Evolutionary conservation across 1,284 basidiomycete genomes (phyloP), one percentile per base, ranked within the genome.

Genomic region (Cutaneotrichosporon dermatis): DNA sequence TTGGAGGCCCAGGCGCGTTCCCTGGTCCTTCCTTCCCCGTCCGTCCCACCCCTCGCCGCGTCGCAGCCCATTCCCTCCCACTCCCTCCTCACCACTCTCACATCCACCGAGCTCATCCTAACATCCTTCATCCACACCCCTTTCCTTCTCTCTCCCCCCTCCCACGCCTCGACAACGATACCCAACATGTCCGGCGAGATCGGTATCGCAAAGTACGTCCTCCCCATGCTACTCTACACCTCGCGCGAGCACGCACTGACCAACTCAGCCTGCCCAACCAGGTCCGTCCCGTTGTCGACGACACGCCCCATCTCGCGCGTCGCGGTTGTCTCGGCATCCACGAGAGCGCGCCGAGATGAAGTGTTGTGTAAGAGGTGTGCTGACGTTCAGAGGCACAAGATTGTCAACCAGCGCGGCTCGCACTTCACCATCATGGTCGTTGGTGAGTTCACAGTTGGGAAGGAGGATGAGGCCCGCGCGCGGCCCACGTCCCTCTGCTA

Each of bases 371-470:
- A 25, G 25, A 25, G 34, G 46, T 39, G 46, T 33, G 55, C 68
- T 67, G 59, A 69, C 57, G 46, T n/a, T 6, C 74, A 91, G 90
- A 86, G 87, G 82, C 91, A 93, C 82, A 93, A 92, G 83, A 93
- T 94, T 78, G 94, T 98, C 69, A 93, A 93, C 68, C 95, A 98
- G 82, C 87, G 84, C 70, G 95, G 96, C 63, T 91, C 90, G 33
- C 94, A 98, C 82, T 98, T 99, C 80, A 99, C 96, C 58, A 85
- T 99, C 73, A 99, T 99, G 95, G 96, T 98, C 40, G 95, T 98
- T 62, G 95, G 93, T 90, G 76, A 79, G 89, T 84, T 25, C 25
- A 25, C 25, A 25, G 25, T 40, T 55, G 51, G 15, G 11, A 42
- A 12, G 33, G 34, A 25, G 25, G 48, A 5, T 9, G 48, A n/a